A percentile compares a stretch with the other conserved stretches of the same genome.
Conservation (phyloP, 2,329 filamentous ascomycete genomes). For the Colletotrichum spinosum region DNA sequence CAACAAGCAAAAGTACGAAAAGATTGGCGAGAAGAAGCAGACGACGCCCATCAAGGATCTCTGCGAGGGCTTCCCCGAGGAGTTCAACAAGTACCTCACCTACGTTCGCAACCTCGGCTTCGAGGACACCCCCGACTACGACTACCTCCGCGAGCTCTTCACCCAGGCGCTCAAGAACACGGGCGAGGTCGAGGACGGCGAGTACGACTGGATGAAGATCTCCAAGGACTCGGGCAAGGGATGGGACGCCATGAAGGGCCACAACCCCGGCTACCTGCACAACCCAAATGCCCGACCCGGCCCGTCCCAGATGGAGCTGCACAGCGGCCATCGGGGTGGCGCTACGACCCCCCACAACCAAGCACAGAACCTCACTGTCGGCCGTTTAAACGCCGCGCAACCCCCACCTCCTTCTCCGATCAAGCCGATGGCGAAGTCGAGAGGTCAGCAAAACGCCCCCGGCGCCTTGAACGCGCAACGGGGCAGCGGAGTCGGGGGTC, state of each 20-base stretch:
- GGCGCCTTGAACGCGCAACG: conserved; percentile 80
- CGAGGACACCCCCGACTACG: conserved; percentile 98
- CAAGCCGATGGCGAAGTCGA: conserved; percentile 82
- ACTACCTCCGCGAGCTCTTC: conserved; percentile 96
- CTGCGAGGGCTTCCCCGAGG: conserved; percentile 94
- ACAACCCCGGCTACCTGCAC: conserved; percentile 75
- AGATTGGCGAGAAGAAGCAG: conserved; percentile 99
- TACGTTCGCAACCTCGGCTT: conserved; percentile 98
- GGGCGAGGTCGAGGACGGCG: conserved; percentile 94
- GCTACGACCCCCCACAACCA: conserved; percentile 73
- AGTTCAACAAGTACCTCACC: conserved; percentile 97
- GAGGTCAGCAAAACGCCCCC: conserved; percentile 80
- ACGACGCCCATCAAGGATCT: conserved; percentile 97
- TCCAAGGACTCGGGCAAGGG: conserved; percentile 86
- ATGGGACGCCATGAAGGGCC: conserved; percentile 80
- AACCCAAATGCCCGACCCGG: conserved; percentile 83
- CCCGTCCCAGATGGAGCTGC: conserved; percentile 85
- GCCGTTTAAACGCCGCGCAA: conserved; percentile 95
- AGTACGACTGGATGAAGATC: conserved; percentile 99
- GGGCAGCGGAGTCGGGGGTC: conserved; percentile 78
- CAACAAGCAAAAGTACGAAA: conserved; percentile 98
- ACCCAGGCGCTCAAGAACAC: conserved; percentile 95
- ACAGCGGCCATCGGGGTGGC: conserved; percentile 76
- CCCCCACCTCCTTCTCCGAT: conserved; percentile 88
- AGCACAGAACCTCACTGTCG: conserved; percentile 76